Evolutionary conservation across 2,329 filamentous ascomycete genomes (phyloP), one percentile per base, ranked within the genome.

Genomic region (Phialophora macrospora): DNA sequence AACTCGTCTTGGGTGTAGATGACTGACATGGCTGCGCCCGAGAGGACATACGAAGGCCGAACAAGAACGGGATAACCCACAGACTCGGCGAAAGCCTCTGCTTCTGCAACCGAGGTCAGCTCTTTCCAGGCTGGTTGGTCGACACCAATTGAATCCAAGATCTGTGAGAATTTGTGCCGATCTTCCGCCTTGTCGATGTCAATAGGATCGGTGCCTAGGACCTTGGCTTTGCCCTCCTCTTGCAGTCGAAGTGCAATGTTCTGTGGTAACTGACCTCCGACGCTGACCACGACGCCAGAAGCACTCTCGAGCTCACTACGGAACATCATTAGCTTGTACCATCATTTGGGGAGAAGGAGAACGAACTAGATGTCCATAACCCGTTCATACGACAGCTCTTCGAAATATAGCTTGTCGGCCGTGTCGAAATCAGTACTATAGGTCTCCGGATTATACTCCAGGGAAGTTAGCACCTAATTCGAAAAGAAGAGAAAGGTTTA

Each of bases 41-140:
- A 98, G 57, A 99, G 88, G 62, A 99, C 95, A 78, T 99, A 99
- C 73, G 88, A 92, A 57, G 95, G 95, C 67, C 95, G 92, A 70
- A 98, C 94, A 58, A 99, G 87, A 48, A 99, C 95, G 20, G 95
- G 95, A 80, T 97, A 99, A 71, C 90, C 88, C 69, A 98, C 95
- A 72, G 87, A 82, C 12, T 92, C 82, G 58, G 93, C 93, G 73
- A 98, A 99, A 68, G 85, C 82, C 81, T 93, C 90, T n/a, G 93
- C 95, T 22, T 91, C 95, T 68, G 89, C 82, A 68, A 94, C 91
- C 17, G 92, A 97, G 32, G 91, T 96, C 46, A 98, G 87, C 78
- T 99, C 95, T 80, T 96, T 97, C 95, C 95, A 99, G 9, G 92
- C 93, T 41, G 95, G 95, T 81, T 99, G 95, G 77, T 98, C 94